Base-by-base conservation (phyloP, 2,329 filamentous ascomycete species). In the Didymellaceae sp. region DNA sequence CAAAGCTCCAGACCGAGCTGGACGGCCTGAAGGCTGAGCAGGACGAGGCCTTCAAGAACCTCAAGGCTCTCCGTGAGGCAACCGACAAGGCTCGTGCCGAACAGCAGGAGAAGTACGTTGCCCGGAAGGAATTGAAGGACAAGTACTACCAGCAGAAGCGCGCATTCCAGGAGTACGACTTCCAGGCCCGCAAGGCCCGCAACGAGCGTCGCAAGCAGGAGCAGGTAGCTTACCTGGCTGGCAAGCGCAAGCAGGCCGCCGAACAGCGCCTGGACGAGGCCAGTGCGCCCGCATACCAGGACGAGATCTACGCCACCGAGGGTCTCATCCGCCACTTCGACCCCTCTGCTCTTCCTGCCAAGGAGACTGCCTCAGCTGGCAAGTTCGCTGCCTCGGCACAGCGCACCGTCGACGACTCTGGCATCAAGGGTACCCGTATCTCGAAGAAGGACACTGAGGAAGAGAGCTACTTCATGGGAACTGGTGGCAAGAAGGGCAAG, bases 261-360 rank as follows among this genome's bases (percentile, higher is more conserved):
- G 83, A 89, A 75, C 83, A 86, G 73, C 82, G 90, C 74, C 86
- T 95, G 31, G 86, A 87, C 66, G 89, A 93, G 69, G 90, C 90
- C 63, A 89, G 86, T 70, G 87, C 90, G 65, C 91, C 88, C 13
- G 94, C 94, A 43, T 99, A 91, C 80, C 82, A 90, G 37, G 91
- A 97, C 65, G 91, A 99, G 79, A 96, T 99, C 68, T 84, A 91
- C 66, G 88, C 88, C 44, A 90, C 91, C 56, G 90, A 94, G 78
- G 89, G 86, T 71, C 82, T 99, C 35, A 89, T 97, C 63, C 86
- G 87, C 62, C 93, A 93, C 82, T 93, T 97, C 62, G 92, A 97
- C 74, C 93, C 93, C 2, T 83, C 85, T 52, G 77, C 79, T 28
- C 74, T 77, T 21, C 75, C 80, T 24, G 80, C 82, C 70, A 90